These are phyloP conservation scores for Melanogaster broomeanus DNA, from an alignment of 768 basidiomycete genomes.

Conservation along the genomic window DNA sequence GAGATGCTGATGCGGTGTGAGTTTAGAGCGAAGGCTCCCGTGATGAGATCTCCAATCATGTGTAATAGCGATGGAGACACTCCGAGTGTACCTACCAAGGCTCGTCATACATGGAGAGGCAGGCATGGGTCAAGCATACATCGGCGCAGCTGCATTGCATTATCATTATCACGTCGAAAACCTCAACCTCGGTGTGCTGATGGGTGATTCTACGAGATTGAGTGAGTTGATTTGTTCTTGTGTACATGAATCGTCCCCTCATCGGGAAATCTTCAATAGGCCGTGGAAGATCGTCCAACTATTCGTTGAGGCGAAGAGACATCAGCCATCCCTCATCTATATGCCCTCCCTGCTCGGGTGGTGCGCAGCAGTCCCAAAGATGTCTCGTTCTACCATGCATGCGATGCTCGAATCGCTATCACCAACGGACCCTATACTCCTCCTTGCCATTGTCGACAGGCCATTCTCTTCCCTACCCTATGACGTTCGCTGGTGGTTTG, in stretches of 20 bases:
- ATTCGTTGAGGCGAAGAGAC: conserved; percentile 95
- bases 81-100: conserved; percentile 86
- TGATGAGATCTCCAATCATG: no score
- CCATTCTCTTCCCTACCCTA: no score
- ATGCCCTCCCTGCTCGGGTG: no score
- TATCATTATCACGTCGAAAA: conserved; percentile 93
- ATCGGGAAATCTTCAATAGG: no score
- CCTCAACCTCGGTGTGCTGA: conserved; percentile 84
- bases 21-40: no score
- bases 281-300: conserved; percentile 93
- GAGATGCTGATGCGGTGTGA: conserved; percentile 93
- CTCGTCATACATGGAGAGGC: conserved; percentile 76
- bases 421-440: no score
- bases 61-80: no score
- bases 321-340: conserved; percentile 98
- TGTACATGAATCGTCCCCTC: background rate
- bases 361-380: conserved; percentile 81
- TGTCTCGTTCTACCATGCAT: conserved; percentile 79
- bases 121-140: conserved; percentile 90
- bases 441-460: no score
- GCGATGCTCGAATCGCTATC: conserved; percentile 94
- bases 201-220: conserved; percentile 89
- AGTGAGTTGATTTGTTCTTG: conserved; percentile 46
- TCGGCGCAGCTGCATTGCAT: conserved; percentile 90
- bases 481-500: conserved; percentile 94